phyloP scores from a whole-genome alignment of 495 filamentous ascomycete genomes.

The Penicillium parvum region DNA sequence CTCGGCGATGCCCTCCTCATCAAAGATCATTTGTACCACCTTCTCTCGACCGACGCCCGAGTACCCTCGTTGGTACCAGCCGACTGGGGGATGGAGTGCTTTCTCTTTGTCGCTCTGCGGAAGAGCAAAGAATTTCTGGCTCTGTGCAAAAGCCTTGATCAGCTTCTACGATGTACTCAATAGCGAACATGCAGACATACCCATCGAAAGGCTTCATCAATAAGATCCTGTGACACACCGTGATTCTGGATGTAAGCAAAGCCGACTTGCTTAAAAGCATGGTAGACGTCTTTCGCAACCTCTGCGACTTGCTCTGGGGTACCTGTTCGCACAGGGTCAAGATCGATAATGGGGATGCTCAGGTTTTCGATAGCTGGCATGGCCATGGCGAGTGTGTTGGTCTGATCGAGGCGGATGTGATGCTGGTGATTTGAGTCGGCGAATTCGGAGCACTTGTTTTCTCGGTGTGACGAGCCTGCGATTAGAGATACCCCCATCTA shows the following conservation, averaged over 20 bases:
- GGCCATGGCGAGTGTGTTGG: not conserved
- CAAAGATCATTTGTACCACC: conserved; percentile 5
- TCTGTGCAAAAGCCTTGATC: not conserved
- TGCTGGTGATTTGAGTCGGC: too few relatives aligned
- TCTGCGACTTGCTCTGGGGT: not conserved
- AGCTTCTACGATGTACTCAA: not conserved
- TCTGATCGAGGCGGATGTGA: not conserved
- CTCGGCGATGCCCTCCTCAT: conserved; percentile 1
- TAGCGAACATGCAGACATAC: not conserved
- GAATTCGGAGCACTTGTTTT: too few relatives aligned
- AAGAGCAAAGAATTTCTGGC: conserved; percentile 24
- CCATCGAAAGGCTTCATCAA: conserved; percentile 13
- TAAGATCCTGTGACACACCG: conserved; percentile 3
- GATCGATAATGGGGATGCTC: conserved; percentile 5
- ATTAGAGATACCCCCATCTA: too few relatives aligned
- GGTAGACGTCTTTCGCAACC: conserved; percentile 5
- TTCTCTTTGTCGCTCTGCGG: conserved; percentile 30
- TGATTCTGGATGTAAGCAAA: conserved; percentile 14
- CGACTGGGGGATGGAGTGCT: conserved; percentile 1
- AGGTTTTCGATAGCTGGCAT: not conserved
- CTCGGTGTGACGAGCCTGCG: too few relatives aligned
- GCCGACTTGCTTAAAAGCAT: conserved; percentile 9
- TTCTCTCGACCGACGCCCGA: conserved; percentile 6
- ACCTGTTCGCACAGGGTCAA: not conserved
- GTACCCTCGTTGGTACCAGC: conserved; percentile 8